Evolutionary conservation across 169 alveolate genomes (phyloP).

Genomic region (Eimeria mitis): DNA sequence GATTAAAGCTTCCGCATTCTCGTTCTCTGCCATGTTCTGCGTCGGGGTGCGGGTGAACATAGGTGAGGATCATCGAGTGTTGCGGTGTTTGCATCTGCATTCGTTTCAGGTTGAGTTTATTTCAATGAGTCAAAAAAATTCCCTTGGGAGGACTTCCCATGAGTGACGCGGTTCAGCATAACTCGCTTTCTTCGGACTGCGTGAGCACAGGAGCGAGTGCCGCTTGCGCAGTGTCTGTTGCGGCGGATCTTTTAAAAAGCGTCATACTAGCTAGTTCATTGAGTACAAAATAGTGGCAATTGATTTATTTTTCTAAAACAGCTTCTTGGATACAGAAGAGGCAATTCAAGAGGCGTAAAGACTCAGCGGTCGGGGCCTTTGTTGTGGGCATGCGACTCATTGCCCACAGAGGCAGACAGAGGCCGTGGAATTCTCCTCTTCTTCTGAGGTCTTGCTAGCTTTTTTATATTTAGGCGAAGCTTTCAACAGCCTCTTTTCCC

Average conservation of each 20-base stretch:
- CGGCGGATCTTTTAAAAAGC: not conserved
- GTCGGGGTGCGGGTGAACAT: not conserved
- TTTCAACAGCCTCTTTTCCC: not conserved
- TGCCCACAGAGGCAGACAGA: slow-evolving; percentile 33
- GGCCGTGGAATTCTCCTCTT: not conserved
- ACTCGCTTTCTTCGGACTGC: not conserved
- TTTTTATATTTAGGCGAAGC: not conserved
- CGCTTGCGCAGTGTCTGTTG: slow-evolving; percentile 42
- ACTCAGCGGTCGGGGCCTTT: slow-evolving; percentile 59
- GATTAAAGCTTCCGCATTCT: not conserved
- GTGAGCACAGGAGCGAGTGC: not conserved
- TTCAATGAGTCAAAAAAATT: not conserved
- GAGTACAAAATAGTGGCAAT: not conserved
- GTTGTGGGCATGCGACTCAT: slow-evolving; percentile 59
- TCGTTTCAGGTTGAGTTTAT: not conserved
- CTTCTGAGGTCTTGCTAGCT: not conserved
- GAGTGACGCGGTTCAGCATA: not conserved
- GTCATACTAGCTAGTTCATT: slow-evolving; percentile 10
- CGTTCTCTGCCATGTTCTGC: not conserved
- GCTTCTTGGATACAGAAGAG: not conserved
- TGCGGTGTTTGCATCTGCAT: not conserved
- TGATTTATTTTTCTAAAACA: not conserved
- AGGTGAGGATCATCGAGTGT: not conserved
- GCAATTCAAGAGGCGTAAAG: not conserved
- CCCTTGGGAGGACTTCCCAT: not conserved